A percentile compares a stretch with the other conserved stretches of the same genome.
Evolutionary conservation across 2,329 filamentous ascomycete species (phyloP).

Genomic region (Epichloe gansuensis): DNA sequence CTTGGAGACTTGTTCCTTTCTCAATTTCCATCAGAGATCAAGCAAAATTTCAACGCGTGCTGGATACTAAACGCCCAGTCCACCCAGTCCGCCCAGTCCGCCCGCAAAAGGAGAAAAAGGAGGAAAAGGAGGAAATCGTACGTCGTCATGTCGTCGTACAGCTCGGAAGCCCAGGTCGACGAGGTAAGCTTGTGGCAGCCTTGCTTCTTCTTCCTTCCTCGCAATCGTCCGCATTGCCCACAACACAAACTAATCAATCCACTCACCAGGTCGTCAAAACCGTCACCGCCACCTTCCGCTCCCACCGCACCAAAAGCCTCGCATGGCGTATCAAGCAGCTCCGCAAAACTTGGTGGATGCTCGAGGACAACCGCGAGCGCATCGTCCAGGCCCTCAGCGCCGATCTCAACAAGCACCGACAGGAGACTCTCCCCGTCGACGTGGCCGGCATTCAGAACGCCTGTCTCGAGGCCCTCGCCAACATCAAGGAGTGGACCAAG

Average conservation of each 20-base stretch:
- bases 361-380: slow-evolving; percentile 25
- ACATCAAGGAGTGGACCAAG: slow-evolving; percentile 27
- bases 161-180: slow-evolving; percentile 6
- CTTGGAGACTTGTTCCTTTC: too few species aligned
- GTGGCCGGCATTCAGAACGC: slow-evolving; percentile 20
- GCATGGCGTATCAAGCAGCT: slow-evolving; percentile 30
- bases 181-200: neutral
- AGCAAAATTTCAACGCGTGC: too few species aligned
- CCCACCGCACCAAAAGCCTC: slow-evolving; percentile 21
- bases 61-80: too few species aligned
- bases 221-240: neutral
- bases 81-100: neutral
- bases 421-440: slow-evolving; percentile 22
- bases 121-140: neutral
- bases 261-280: slow-evolving; percentile 2
- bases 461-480: slow-evolving; percentile 23
- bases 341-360: slow-evolving; percentile 28
- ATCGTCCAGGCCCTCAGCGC: slow-evolving; percentile 20
- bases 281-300: slow-evolving; percentile 5
- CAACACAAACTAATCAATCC: neutral
- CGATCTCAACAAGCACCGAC: slow-evolving; percentile 23
- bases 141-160: slow-evolving; percentile 3
- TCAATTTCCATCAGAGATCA: too few species aligned
- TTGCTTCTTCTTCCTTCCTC: neutral
- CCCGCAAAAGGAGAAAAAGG: neutral